Base-by-base conservation (phyloP, 2,329 filamentous ascomycete species). In the Pyrenochaeta sp. region DNA sequence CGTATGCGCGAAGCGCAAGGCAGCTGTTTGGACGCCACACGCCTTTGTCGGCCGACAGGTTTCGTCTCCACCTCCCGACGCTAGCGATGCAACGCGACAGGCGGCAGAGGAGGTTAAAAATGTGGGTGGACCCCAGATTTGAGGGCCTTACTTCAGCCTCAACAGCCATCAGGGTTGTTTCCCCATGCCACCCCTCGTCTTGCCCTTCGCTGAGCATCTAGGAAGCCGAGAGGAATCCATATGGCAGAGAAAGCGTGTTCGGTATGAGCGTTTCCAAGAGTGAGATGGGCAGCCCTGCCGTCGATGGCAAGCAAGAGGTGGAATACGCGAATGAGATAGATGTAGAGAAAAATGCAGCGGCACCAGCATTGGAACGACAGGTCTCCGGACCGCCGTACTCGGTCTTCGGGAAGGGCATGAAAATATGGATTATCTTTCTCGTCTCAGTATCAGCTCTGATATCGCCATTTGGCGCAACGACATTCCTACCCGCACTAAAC, bases 381-480 rank as follows among this genome's bases (percentile, higher is more conserved):
- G 44, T 60, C 11, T 69, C 71, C 7, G 71, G 58, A 12, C 67
- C 68, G 2, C 69, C 69, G 7, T 72, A 71, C 44, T 68, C 69
- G 2, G 58, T 68, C n/a, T 74, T 71, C 49, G 63, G 64, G 12
- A 43, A 51, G 20, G 52, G 63, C 7, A 68, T 78, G 55, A 77
- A 84, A 30, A 77, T 83, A 20, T 74, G 78, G 63, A 80, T 82
- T 45, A 78, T 83, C 20, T 78, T 81, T 1, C 63, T 81, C 1
- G 83, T 81, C 1, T 80, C 79, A 1, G 53, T 71, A 2, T 73
- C 69, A 1, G 68, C 68, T 4, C 71, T 85, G 27, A 84, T 85
- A 69, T 83, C 82, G 2, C 82, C 83, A 1, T 68, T 76, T 37
- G 73, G 74, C 1, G 75, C 70, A 1, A 73, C 68, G 6, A 74